Percentiles rank a stretch among this genome's conserved stretches.
Evolutionary conservation across 1,284 basidiomycete genomes (phyloP).

Genomic region (Ganoderma boninense): DNA sequence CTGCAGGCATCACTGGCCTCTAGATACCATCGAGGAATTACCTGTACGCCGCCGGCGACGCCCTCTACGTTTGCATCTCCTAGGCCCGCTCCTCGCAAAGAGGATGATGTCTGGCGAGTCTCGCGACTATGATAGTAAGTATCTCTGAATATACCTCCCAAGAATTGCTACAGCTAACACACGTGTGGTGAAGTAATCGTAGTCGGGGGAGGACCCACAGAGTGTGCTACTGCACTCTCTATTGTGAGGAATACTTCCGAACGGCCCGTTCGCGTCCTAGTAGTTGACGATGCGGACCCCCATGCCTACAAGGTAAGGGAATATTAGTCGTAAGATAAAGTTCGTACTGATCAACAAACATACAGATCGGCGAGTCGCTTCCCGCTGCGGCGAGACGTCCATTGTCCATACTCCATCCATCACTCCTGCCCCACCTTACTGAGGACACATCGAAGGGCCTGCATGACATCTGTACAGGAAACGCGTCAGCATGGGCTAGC

Average conservation of each 20-base stretch:
- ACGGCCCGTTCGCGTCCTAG: background rate
- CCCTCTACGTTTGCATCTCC: background rate
- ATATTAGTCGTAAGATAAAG: no score
- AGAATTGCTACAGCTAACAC: background rate
- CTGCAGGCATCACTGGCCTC: background rate
- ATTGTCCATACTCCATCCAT: conserved; percentile 36
- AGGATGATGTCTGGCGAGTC: background rate
- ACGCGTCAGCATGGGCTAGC: conserved; percentile 44
- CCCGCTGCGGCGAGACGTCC: conserved; percentile 40
- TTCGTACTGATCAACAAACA: background rate
- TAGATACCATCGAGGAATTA: background rate
- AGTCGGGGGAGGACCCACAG: background rate
- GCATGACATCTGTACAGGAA: conserved; percentile 42
- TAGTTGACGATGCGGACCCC: background rate
- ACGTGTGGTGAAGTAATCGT: background rate
- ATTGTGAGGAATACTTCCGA: background rate
- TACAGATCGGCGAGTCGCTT: conserved; percentile 48
- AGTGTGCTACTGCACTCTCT: background rate
- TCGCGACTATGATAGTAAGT: background rate
- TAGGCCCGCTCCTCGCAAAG: background rate
- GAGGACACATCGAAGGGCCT: conserved; percentile 19
- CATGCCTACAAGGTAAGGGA: background rate
- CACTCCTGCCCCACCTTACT: conserved; percentile 3
- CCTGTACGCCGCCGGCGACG: background rate
- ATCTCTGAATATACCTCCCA: background rate